A percentile compares a stretch with the other conserved stretches of the same genome.
Conservation (phyloP, 2,329 filamentous ascomycete species). For the Tolypocladium guangdongense region DNA sequence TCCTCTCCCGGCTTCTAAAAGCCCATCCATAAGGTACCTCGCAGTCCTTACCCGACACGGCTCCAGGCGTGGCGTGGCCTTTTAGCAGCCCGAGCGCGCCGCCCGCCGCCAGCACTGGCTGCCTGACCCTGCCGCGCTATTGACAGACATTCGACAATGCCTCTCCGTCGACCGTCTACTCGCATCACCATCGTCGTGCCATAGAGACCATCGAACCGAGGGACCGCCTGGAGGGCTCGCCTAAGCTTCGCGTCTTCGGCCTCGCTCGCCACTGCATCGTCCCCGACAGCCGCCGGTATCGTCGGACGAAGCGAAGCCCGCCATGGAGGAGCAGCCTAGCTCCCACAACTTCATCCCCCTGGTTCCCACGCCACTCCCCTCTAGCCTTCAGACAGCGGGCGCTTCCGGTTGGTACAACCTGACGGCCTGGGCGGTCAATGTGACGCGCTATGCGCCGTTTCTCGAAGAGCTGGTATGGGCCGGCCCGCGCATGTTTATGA, state of each 20-base stretch:
- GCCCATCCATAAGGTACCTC: background rate
- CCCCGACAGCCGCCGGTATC: background rate
- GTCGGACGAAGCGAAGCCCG: background rate
- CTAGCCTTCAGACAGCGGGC: slow-evolving; percentile 8
- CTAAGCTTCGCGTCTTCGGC: background rate
- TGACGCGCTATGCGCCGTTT: slow-evolving; percentile 50
- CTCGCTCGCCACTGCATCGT: background rate
- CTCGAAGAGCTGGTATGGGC: slow-evolving; percentile 59
- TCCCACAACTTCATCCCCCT: background rate
- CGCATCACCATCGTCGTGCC: background rate
- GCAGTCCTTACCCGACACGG: background rate
- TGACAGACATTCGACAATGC: background rate
- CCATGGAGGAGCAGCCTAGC: slow-evolving; percentile 2
- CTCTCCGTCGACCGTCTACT: background rate
- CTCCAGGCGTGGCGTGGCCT: background rate
- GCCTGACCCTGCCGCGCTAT: background rate
- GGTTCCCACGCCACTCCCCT: slow-evolving; percentile 6
- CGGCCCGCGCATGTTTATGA: slow-evolving; percentile 59
- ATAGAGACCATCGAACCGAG: background rate
- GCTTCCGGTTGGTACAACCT: slow-evolving; percentile 37
- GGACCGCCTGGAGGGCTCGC: background rate
- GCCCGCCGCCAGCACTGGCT: background rate
- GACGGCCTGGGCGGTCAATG: slow-evolving; percentile 46
- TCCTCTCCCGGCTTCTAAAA: background rate
- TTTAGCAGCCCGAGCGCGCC: background rate